Evolutionary conservation across 768 basidiomycete genomes (phyloP), one percentile per base, ranked within the genome.

Genomic region (Erythrobasidium yunnanense): DNA sequence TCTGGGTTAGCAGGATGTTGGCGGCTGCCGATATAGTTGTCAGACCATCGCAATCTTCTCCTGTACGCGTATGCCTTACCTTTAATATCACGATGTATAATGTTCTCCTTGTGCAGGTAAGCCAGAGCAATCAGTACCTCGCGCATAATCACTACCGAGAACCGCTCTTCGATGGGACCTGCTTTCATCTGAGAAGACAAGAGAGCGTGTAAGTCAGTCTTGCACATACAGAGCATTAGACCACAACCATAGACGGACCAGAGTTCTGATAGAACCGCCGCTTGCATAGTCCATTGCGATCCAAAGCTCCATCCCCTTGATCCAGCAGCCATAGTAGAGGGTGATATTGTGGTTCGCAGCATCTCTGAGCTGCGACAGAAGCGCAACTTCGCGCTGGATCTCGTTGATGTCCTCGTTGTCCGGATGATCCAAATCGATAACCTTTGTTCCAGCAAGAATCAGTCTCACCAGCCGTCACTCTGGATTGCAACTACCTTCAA

Each of bases 261-360:
- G 80, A 1, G 90, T 87, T 50, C 88, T 80, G 4, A 96, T 88
- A 74, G 89, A 92, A 5, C 95, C 95, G 4, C 93, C 93, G 69
- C 90, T 85, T 6, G 95, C 95, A 72, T 85, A 85, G 75, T 99
- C 95, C 95, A 99, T 99, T 35, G 86, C 89, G 71, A 99, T 97
- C 92, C 95, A 99, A 8, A 99, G 90, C 53, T 89, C 87, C 29
- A 90, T 88, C 0, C 91, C 92, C 74, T 93, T 87, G 74, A 95
- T 82, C 77, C 88, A 86, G 78, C 90, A 95, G n/a, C 90, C 93
- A 77, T 85, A 95, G 79, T 99, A 99, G 72, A 88, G 83, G 23
- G 88, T 96, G 73, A 95, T 84, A 66, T 81, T 80, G 74, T 92
- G 92, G 29, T 88, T 85, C 0, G 87, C 88, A 66, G 90, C 89